phyloP scores from a whole-genome alignment of 2,329 filamentous ascomycete species.

The Mariannaea elegans region DNA sequence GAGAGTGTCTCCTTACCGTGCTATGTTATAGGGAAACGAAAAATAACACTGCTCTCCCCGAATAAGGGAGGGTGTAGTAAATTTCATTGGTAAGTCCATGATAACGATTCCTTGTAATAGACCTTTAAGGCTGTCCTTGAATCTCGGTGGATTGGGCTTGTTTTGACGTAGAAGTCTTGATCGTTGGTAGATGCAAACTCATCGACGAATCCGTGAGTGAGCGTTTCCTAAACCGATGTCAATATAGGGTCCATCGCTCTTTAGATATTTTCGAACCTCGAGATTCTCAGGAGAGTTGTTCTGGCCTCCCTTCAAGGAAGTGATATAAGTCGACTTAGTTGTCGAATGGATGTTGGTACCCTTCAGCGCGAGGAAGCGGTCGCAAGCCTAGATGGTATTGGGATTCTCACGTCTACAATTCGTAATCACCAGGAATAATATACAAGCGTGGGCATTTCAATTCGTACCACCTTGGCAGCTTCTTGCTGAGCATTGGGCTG shows the following conservation, averaged over 20 bases:
- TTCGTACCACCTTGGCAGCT: slow-evolving; percentile 19
- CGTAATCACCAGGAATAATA: no score
- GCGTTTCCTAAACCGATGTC: slow-evolving; percentile 58
- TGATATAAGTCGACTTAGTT: slow-evolving; percentile 68
- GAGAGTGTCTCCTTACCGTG: no score
- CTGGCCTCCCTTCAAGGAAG: slow-evolving; percentile 63
- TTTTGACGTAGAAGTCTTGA: slow-evolving; percentile 71
- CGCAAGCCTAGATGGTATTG: slow-evolving; percentile 12
- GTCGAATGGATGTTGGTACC: slow-evolving; percentile 69
- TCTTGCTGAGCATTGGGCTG: slow-evolving; percentile 20
- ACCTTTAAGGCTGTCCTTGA: slow-evolving; percentile 53
- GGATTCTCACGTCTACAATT: no score
- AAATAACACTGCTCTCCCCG: no score
- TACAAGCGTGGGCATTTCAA: no score
- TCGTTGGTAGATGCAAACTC: slow-evolving; percentile 72
- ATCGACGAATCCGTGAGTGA: slow-evolving; percentile 73
- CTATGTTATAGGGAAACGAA: no score
- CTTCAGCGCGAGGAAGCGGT: slow-evolving; percentile 57
- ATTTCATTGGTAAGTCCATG: slow-evolving; percentile 59
- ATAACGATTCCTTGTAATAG: slow-evolving; percentile 62
- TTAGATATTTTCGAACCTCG: slow-evolving; percentile 55
- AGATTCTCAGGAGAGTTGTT: slow-evolving; percentile 69
- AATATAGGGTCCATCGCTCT: no score
- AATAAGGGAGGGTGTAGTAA: slow-evolving; percentile 3
- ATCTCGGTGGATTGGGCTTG: slow-evolving; percentile 70